These are phyloP conservation scores for Lanmaoa pseudosensibilis DNA, from an alignment of 768 basidiomycete genomes.

Conservation along the genomic window DNA sequence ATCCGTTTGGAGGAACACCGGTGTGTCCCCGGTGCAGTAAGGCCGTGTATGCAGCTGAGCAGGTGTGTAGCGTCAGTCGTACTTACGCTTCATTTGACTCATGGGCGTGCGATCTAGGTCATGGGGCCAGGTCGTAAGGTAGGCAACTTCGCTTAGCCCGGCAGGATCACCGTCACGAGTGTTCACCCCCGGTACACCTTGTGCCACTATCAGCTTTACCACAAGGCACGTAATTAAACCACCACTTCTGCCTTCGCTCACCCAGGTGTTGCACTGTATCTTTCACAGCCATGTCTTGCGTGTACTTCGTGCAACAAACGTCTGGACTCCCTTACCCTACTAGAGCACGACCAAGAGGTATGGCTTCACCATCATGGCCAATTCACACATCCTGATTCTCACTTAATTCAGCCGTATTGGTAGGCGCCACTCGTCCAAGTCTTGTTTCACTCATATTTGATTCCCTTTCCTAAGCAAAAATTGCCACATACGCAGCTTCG, in stretches of 20 bases:
- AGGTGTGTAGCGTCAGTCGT: conserved; percentile 45
- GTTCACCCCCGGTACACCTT: not conserved
- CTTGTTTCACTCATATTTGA: not conserved
- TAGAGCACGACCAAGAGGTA: conserved; percentile 85
- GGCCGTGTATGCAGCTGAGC: conserved; percentile 85
- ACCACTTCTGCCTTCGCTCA: conserved; percentile 1
- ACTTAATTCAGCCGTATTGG: conserved; percentile 43
- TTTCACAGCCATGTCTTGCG: conserved; percentile 69
- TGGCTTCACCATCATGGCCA: conserved; percentile 18
- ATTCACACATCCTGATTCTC: conserved; percentile 2
- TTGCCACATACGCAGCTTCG: conserved; percentile 80
- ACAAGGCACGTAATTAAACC: conserved; percentile 53
- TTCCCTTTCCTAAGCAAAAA: conserved; percentile 56
- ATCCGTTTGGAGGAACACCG: conserved; percentile 70
- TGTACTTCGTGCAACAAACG: conserved; percentile 77
- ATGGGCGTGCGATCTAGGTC: conserved; percentile 43
- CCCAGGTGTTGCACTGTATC: not conserved
- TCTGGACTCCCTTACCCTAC: conserved; percentile 70
- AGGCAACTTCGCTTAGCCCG: conserved; percentile 23
- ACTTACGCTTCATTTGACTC: not conserved
- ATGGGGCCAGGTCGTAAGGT: conserved; percentile 91
- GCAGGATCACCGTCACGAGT: not conserved
- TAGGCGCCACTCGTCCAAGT: conserved; percentile 18
- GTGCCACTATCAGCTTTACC: conserved; percentile 59
- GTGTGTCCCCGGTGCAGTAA: conserved; percentile 74